Conservation (phyloP, 1,139 yeast genomes). For the Blastobotrys proliferans region DNA sequence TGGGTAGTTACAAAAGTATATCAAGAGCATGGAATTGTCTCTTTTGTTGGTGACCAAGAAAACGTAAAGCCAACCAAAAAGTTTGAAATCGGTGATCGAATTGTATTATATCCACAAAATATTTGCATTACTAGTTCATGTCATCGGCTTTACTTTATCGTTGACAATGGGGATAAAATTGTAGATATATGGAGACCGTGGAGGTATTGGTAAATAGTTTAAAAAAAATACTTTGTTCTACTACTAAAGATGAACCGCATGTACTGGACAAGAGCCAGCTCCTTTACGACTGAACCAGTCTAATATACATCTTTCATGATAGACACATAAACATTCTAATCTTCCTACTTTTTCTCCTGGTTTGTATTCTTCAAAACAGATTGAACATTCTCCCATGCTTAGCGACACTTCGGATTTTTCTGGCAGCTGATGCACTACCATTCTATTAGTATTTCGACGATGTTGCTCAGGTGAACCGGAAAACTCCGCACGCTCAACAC, state of each 20-base stretch:
- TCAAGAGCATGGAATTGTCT: conserved; percentile 53
- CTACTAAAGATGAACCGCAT: conserved; percentile 41
- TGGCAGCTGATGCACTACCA: conserved; percentile 79
- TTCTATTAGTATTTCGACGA: conserved; percentile 55
- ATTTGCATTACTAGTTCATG: conserved; percentile 66
- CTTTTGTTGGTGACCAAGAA: conserved; percentile 44
- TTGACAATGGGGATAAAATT: conserved; percentile 47
- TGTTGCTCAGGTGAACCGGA: conserved; percentile 52
- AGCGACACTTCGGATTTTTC: conserved; percentile 40
- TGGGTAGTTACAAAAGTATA: conserved; percentile 51
- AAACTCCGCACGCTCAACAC: conserved; percentile 65
- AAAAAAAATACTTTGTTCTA: background rate
- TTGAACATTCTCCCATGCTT: conserved; percentile 65
- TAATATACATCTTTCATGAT: conserved; percentile 84
- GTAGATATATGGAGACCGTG: conserved; percentile 69
- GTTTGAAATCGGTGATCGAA: conserved; percentile 49
- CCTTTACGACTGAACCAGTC: conserved; percentile 89
- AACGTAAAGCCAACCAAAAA: conserved; percentile 26
- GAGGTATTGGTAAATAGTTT: conserved; percentile 45
- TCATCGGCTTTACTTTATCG: conserved; percentile 53
- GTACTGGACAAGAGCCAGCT: conserved; percentile 83
- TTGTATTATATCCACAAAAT: conserved; percentile 63
- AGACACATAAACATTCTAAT: conserved; percentile 88
- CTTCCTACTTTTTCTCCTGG: conserved; percentile 91
- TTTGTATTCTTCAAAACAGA: conserved; percentile 81